A percentile compares a stretch with the other conserved stretches of the same genome.
phyloP scores from a whole-genome alignment of 805 yeast genomes.

The Candida silvicultrix region DNA sequence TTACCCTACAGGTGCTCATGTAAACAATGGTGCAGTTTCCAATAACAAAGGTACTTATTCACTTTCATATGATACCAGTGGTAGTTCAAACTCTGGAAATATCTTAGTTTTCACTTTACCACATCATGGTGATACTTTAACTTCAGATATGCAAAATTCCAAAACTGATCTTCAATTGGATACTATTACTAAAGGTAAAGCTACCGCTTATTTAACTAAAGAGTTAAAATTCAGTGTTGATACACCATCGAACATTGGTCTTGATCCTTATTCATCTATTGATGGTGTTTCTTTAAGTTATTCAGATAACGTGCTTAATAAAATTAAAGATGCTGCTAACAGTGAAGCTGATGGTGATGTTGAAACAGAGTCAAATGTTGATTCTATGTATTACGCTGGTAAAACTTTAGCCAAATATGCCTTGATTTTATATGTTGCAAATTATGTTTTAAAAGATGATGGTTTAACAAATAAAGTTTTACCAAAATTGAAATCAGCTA shows the following conservation, averaged over 20 bases:
- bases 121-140: conserved; percentile 49
- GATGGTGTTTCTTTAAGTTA: conserved; percentile 22
- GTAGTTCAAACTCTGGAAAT: conserved; percentile 37
- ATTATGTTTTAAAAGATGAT: conserved; percentile 54
- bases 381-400: conserved; percentile 90
- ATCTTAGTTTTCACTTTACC: conserved; percentile 59
- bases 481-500: conserved; percentile 56
- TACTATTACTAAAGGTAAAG: conserved; percentile 44
- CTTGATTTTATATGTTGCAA: conserved; percentile 68
- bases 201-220: conserved; percentile 39
- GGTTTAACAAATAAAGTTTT: conserved; percentile 45
- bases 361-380: conserved; percentile 44
- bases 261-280: conserved; percentile 36
- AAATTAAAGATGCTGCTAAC: conserved; percentile 29
- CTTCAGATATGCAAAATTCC: conserved; percentile 19
- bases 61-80: conserved; percentile 36
- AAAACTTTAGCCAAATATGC: conserved; percentile 88
- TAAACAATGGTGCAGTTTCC: conserved; percentile 33
- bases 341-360: conserved; percentile 33
- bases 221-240: conserved; percentile 33
- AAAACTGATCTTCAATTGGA: conserved; percentile 33
- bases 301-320: conserved; percentile 21
- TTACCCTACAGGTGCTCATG: conserved; percentile 42
- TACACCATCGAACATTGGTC: conserved; percentile 38
- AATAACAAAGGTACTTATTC: conserved; percentile 34